Base-by-base conservation (phyloP, 352 stramenopile genomes). In the Phytophthora palmivora region DNA sequence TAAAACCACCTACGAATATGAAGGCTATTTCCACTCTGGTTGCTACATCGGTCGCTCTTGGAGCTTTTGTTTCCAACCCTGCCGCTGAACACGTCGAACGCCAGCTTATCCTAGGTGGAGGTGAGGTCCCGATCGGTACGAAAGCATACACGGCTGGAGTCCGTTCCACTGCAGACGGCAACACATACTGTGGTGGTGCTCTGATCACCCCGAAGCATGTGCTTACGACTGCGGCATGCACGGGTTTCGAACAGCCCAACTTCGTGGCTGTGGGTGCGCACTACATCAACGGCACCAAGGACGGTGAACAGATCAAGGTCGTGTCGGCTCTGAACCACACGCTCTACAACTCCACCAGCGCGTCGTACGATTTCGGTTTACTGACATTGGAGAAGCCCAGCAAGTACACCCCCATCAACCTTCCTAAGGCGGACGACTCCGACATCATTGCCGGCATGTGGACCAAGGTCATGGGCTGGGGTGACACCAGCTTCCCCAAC, bases 401-500 rank as follows among this genome's bases (percentile, higher is more conserved):
- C 42, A 78, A 64, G 12, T 75, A 61, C 16, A n/a, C 52, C 9
- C 70, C 73, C 18, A 63, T 82, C 46, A 53, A 37, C 19, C 61
- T 82, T 8, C 65, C 55, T 4, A 28, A 51, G 12, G 64, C 62
- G 2, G 62, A 74, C 15, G 67, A 69, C 37, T 60, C 53, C 15
- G 58, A 61, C 52, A 68, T 67, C 21, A 56, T 68, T 2, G 30
- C 52, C 0, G 71, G 60, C 18, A 66, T 61, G 18, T 67, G 50
- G 33, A 52, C 72, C n/a, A 78, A 69, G 10, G 58, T 72, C 33
- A 73, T 76, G 58, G 63, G 68, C 19, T 76, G 68, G 68, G 67
- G 67, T 30, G 11, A 33, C 49, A 56, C 48, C 8, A 74, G 34
- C 22, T 70, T 34, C 18, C 57, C 65, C n/a, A 54, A 63, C 24